Conservation (phyloP, 1,284 basidiomycete genomes). For the Rugosomyces carneus region DNA sequence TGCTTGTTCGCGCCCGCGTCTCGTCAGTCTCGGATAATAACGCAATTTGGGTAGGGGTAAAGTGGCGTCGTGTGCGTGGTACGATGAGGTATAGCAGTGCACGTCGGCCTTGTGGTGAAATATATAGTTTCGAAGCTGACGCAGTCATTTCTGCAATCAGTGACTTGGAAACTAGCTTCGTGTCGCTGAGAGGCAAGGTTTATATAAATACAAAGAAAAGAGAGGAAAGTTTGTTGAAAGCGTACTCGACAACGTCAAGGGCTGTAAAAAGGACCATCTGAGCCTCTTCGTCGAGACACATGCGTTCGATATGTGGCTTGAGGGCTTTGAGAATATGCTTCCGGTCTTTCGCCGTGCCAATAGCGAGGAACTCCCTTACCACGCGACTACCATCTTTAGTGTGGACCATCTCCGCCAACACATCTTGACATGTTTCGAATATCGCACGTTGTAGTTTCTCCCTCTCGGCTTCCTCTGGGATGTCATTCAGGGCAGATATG, state of each 20-base stretch:
- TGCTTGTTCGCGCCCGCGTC: slow-evolving; percentile 62
- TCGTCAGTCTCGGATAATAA: slow-evolving; percentile 67
- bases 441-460: slow-evolving; percentile 61
- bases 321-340: slow-evolving; percentile 84
- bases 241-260: slow-evolving; percentile 79
- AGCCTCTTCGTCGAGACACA: slow-evolving; percentile 82
- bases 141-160: slow-evolving; percentile 60
- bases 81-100: slow-evolving; percentile 76
- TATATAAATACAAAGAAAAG: slow-evolving; percentile 3
- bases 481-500: slow-evolving; percentile 44
- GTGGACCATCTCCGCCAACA: slow-evolving; percentile 85
- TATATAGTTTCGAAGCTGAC: slow-evolving; percentile 48
- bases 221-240: not conserved
- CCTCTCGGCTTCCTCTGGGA: slow-evolving; percentile 52
- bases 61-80: slow-evolving; percentile 74
- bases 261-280: slow-evolving; percentile 85
- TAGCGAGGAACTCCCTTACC: slow-evolving; percentile 76
- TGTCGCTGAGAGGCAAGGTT: slow-evolving; percentile 53
- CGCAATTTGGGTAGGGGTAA: slow-evolving; percentile 72
- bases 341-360: slow-evolving; percentile 83
- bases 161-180: slow-evolving; percentile 78
- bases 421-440: slow-evolving; percentile 74
- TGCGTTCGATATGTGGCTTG: slow-evolving; percentile 80
- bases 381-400: slow-evolving; percentile 86
- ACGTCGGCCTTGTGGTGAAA: slow-evolving; percentile 63